A percentile compares a stretch with the other conserved stretches of the same genome.
Evolutionary conservation across 169 alveolate species (phyloP).

Genomic region (Plasmodium inui): DNA sequence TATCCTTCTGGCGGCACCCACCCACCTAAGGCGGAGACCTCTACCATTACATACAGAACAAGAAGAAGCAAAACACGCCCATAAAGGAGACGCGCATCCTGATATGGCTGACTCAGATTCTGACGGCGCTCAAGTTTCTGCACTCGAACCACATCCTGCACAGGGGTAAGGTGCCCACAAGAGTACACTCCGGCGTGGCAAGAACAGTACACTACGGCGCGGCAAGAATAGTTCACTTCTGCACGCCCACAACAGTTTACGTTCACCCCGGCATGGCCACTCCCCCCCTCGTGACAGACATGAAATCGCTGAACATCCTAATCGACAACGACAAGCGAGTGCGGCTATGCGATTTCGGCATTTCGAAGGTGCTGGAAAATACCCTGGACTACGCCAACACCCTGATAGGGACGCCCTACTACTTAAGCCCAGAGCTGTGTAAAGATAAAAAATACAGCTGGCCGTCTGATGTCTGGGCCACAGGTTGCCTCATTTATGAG

Average conservation of each 20-base stretch:
- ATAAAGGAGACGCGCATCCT: constrained; percentile 86
- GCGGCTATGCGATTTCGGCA: constrained; percentile 95
- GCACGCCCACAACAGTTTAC: neutral
- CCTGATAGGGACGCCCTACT: constrained; percentile 99
- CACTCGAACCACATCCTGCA: constrained; percentile 91
- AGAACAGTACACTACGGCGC: too few relatives aligned
- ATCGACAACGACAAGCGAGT: constrained; percentile 89
- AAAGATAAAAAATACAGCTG: constrained; percentile 97
- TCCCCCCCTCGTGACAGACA: constrained; percentile 61
- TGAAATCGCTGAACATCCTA: constrained; percentile 93
- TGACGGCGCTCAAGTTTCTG: constrained; percentile 87
- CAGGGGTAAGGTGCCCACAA: constrained; percentile 83
- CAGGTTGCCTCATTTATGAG: constrained; percentile 94
- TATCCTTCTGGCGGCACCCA: neutral
- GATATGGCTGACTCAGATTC: constrained; percentile 88
- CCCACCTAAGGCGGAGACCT: constrained; percentile 83
- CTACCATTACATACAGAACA: constrained; percentile 81
- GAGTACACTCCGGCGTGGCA: neutral
- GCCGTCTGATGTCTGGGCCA: constrained; percentile 99
- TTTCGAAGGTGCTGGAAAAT: constrained; percentile 93
- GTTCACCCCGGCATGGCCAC: neutral
- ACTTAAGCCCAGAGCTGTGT: constrained; percentile 98
- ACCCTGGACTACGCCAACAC: constrained; percentile 96
- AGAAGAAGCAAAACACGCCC: constrained; percentile 80
- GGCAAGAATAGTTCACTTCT: neutral